Evolutionary conservation across 2,329 filamentous ascomycete species (phyloP), one percentile per base, ranked within the genome.

Genomic region (Aspergillus ustus): DNA sequence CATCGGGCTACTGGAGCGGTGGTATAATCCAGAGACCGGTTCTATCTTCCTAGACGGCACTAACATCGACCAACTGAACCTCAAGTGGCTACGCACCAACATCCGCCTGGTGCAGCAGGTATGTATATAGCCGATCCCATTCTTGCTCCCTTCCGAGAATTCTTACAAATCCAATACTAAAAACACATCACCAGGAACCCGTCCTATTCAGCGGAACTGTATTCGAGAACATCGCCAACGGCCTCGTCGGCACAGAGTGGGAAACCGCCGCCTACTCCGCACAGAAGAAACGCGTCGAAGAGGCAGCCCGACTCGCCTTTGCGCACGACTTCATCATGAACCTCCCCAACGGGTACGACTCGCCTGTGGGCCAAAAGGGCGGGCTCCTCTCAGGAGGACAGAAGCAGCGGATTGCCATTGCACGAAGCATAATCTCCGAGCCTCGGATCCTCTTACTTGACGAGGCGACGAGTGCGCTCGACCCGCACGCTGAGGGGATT

Each of bases 341-440:
- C 13, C 84, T 98, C 1, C 93, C 94, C 0, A 90, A 98, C 67
- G 91, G 91, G 2, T 98, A 98, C 70, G 86, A 97, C 67, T 98
- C 95, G 0, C 89, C 96, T 66, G 94, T 98, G n/a, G 95, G 95
- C 60, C 92, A 98, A 77, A 89, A 93, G 65, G 95, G 94, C 8
- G 96, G 97, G 73, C 80, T 97, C 56, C 84, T 99, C 7, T 96
- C 92, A 58, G 95, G 95, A 74, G 95, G 95, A 34, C 95, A 99
- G 78, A 97, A 97, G 77, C 95, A 98, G 78, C 91, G 95, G 69
- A 96, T 98, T 72, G 93, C 94, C 13, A 97, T 98, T 76, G 93
- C 94, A 7, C 85, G 93, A 71, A 93, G 93, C 44, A 87, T 97
- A 58, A 92, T 97, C 29, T 94, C 90, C 17, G 91, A 97, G 69